A percentile compares a stretch with the other conserved stretches of the same genome.
Evolutionary conservation across 1,139 yeast species (phyloP).

Genomic region (Debaryomycetaceae sp.): DNA sequence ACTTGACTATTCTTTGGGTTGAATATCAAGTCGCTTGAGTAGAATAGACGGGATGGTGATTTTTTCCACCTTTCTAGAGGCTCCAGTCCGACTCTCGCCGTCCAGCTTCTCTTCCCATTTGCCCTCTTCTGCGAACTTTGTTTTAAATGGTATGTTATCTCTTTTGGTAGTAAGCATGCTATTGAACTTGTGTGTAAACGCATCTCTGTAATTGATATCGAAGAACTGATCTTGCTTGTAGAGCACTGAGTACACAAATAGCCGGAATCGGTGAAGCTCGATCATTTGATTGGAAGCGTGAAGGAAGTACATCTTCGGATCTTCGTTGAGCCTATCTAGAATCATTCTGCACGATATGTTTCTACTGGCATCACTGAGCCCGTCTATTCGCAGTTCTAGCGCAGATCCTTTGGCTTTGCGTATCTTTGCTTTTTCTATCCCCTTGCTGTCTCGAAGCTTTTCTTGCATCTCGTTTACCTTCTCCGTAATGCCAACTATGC

Average conservation of each 20-base stretch:
- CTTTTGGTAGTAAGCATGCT: background rate
- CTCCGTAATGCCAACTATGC: background rate
- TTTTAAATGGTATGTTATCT: background rate
- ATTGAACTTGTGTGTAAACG: background rate
- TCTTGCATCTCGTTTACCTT: slow-evolving; percentile 1
- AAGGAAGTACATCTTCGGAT: background rate
- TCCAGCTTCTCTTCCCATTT: background rate
- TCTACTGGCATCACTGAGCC: background rate
- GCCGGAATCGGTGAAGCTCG: slow-evolving; percentile 5
- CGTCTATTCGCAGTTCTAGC: background rate
- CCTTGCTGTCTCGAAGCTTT: background rate
- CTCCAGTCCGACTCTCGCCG: background rate
- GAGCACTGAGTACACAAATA: slow-evolving; percentile 7
- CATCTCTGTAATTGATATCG: background rate
- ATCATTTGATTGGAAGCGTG: background rate
- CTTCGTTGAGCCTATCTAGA: background rate
- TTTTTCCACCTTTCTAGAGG: slow-evolving; percentile 2
- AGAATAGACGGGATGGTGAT: slow-evolving; percentile 6
- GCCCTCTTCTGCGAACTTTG: background rate
- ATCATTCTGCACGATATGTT: background rate
- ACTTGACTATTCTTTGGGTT: background rate
- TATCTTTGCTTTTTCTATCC: background rate
- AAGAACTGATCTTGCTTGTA: slow-evolving; percentile 6
- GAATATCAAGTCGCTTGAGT: slow-evolving; percentile 7
- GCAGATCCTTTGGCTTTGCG: background rate